These are phyloP conservation scores for Eucalyptus pauciflora DNA, from an alignment of 345 rosid species.

Conservation along the genomic window DNA sequence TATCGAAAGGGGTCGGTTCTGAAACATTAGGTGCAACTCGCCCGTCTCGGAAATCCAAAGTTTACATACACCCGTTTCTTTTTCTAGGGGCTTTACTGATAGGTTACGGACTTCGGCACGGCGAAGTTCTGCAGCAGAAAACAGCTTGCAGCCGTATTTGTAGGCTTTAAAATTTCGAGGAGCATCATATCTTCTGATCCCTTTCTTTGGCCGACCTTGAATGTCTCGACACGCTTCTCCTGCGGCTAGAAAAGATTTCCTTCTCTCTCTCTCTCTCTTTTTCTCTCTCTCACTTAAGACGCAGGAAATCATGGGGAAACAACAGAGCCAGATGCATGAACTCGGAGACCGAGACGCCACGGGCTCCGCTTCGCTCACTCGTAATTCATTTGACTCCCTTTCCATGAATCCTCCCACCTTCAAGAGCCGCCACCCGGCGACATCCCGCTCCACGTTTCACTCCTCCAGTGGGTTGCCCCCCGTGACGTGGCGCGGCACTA, in stretches of 20 bases:
- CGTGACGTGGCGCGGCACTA: not conserved
- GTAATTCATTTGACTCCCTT: not conserved
- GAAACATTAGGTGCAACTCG: not conserved
- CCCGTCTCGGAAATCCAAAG: not conserved
- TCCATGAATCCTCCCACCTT: not conserved
- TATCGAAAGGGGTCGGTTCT: not conserved
- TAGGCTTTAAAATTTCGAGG: not conserved
- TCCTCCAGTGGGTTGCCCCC: not conserved
- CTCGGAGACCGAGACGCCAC: not conserved
- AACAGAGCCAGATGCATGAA: not conserved
- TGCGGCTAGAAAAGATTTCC: not conserved
- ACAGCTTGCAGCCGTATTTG: not conserved
- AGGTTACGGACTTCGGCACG: not conserved
- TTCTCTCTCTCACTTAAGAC: not conserved
- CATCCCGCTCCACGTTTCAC: not conserved
- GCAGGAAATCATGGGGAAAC: not conserved
- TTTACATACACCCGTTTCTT: not conserved
- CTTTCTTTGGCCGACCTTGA: not conserved
- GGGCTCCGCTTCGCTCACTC: not conserved
- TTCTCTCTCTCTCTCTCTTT: not conserved
- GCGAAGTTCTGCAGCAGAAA: not conserved
- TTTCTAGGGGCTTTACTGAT: not conserved
- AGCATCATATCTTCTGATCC: not conserved
- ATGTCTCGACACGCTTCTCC: not conserved
- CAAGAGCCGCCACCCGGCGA: not conserved